These are phyloP conservation scores for Ascochyta viciae-villosae DNA, from an alignment of 2,329 filamentous ascomycete species.

Conservation along the genomic window DNA sequence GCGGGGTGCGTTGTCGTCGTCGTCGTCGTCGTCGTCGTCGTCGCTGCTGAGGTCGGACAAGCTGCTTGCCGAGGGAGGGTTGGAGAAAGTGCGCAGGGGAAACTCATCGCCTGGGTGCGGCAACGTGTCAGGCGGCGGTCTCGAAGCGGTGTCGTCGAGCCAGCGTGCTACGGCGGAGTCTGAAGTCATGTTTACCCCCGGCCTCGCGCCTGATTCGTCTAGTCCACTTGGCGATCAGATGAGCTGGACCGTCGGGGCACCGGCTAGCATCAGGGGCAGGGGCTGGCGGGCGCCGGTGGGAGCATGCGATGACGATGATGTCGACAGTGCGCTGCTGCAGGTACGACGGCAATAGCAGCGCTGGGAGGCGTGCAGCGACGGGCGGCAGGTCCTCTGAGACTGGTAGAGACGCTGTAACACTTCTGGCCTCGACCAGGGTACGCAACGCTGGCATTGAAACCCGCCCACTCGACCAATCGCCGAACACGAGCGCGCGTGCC, in stretches of 20 bases:
- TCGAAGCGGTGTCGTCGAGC: slow-evolving; percentile 40
- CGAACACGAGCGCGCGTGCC: slow-evolving; percentile 7
- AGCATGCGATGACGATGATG: slow-evolving; percentile 15
- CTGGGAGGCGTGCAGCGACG: not conserved
- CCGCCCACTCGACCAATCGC: slow-evolving; percentile 7
- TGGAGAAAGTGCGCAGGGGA: slow-evolving; percentile 44
- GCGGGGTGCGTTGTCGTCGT: slow-evolving; percentile 22
- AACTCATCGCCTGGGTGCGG: slow-evolving; percentile 48
- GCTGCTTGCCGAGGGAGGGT: slow-evolving; percentile 41
- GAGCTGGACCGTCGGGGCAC: slow-evolving; percentile 7
- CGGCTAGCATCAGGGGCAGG: slow-evolving; percentile 15
- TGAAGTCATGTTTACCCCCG: slow-evolving; percentile 26
- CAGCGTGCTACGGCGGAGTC: slow-evolving; percentile 41
- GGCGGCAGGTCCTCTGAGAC: slow-evolving; percentile 1
- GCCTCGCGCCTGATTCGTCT: slow-evolving; percentile 25
- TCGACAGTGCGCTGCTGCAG: slow-evolving; percentile 6
- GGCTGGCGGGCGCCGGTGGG: slow-evolving; percentile 1
- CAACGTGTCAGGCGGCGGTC: slow-evolving; percentile 31
- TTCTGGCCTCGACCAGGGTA: slow-evolving; percentile 11
- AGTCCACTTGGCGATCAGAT: slow-evolving; percentile 24
- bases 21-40: slow-evolving; percentile 6
- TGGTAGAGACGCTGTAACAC: slow-evolving; percentile 4
- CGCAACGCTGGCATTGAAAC: slow-evolving; percentile 4
- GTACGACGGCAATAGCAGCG: not conserved
- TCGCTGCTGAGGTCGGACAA: slow-evolving; percentile 33